These are phyloP conservation scores for Microdochium paspali DNA, from an alignment of 2,329 filamentous ascomycete genomes.

Conservation along the genomic window DNA sequence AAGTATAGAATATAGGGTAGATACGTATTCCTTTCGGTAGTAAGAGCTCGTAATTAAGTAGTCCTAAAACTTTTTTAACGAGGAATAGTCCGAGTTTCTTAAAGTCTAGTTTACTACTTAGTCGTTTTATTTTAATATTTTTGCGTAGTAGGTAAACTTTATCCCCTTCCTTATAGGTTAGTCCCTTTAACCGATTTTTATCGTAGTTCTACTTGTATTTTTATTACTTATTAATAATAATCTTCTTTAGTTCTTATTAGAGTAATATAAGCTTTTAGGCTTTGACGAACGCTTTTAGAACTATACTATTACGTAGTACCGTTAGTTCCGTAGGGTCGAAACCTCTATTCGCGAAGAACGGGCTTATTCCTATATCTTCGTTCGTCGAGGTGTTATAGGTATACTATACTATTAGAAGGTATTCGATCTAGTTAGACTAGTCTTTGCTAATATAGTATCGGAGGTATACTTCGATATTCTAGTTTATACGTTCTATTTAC, in stretches of 20 bases:
- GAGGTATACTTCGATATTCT: neutral
- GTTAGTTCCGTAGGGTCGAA: neutral
- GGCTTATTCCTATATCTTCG: neutral
- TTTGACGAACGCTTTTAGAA: neutral
- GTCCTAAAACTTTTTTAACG: slow-evolving; percentile 1
- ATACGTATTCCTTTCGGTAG: neutral
- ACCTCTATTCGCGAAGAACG: neutral
- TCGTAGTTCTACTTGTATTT: slow-evolving; percentile 1
- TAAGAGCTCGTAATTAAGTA: slow-evolving; percentile 2
- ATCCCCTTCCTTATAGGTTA: neutral
- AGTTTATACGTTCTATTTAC: neutral
- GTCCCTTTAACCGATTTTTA: neutral
- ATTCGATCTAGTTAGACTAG: neutral
- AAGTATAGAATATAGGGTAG: slow-evolving; percentile 3
- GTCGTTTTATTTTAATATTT: slow-evolving; percentile 1
- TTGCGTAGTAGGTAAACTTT: slow-evolving; percentile 1
- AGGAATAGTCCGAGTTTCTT: slow-evolving; percentile 1
- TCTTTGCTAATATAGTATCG: neutral
- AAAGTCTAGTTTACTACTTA: slow-evolving; percentile 1
- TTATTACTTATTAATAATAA: neutral
- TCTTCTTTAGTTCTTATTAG: neutral
- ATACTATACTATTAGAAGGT: neutral
- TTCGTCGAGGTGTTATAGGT: neutral
- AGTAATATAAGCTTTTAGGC: neutral
- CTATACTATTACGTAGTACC: neutral